Percentiles rank a stretch among this genome's conserved stretches.
These are phyloP conservation scores for rapeseed (Brassica napus) DNA, from an alignment of 345 rosid genomes.

Conservation along the genomic window DNA sequence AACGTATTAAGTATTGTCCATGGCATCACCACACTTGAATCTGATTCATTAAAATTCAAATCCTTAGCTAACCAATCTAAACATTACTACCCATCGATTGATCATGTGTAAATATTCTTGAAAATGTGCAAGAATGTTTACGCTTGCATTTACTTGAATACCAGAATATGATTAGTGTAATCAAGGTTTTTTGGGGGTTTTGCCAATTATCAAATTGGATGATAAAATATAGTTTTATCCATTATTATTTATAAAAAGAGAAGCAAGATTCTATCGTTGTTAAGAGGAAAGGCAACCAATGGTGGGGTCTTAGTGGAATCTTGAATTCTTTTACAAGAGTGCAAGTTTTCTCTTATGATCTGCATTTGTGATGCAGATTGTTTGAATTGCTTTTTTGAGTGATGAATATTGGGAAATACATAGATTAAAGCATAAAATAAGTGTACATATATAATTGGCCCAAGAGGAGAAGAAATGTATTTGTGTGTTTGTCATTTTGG, in stretches of 20 bases:
- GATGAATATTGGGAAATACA: background rate
- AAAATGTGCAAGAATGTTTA: background rate
- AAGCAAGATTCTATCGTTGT: slow-evolving; percentile 35
- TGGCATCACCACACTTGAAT: background rate
- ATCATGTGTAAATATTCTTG: background rate
- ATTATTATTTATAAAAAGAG: slow-evolving; percentile 9
- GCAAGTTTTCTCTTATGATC: slow-evolving; percentile 38
- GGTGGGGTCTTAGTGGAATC: slow-evolving; percentile 31
- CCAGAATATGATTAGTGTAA: slow-evolving; percentile 1
- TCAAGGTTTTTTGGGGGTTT: background rate
- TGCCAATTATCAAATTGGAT: slow-evolving; percentile 26
- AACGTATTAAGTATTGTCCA: background rate
- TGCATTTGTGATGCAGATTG: slow-evolving; percentile 30
- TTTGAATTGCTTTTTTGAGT: background rate
- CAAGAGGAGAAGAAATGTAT: slow-evolving; percentile 45
- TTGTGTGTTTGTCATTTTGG: slow-evolving; percentile 26
- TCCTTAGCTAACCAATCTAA: background rate
- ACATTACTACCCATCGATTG: background rate
- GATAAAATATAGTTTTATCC: slow-evolving; percentile 17
- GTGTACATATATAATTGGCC: slow-evolving; percentile 13
- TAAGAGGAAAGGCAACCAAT: slow-evolving; percentile 13
- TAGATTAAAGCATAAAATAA: slow-evolving; percentile 10
- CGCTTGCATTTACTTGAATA: background rate
- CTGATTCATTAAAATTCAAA: background rate
- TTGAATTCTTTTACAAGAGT: slow-evolving; percentile 28